A percentile compares a stretch with the other conserved stretches of the same genome.
phyloP scores from a whole-genome alignment of 805 yeast species.

The Lachancea meyersii region DNA sequence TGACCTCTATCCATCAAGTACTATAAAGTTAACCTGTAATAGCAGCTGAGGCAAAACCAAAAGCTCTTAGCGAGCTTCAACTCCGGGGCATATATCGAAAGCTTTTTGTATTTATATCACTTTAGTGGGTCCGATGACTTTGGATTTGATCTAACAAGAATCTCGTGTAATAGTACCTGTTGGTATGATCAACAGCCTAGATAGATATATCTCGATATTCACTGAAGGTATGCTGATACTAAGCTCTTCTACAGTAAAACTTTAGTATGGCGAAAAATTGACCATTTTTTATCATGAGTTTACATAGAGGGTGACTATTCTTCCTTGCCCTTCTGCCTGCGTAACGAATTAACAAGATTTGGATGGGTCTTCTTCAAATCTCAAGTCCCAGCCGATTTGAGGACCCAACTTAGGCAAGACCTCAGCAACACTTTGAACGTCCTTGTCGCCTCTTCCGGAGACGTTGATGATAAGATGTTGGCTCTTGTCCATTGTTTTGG shows the following conservation, averaged over 20 bases:
- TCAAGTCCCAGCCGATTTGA: conserved; percentile 88
- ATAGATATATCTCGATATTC: too few relatives aligned
- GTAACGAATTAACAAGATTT: background rate
- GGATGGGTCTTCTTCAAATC: conserved; percentile 54
- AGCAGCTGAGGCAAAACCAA: background rate
- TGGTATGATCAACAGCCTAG: too few relatives aligned
- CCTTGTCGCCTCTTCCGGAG: conserved; percentile 99
- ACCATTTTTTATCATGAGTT: too few relatives aligned
- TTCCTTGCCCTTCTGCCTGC: background rate
- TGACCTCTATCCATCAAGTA: conserved; percentile 2
- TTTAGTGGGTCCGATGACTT: too few relatives aligned
- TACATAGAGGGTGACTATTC: background rate
- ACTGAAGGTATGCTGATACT: too few relatives aligned
- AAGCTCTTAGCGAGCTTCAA: background rate
- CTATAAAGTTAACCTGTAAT: background rate
- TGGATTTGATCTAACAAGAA: too few relatives aligned
- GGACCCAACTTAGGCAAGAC: conserved; percentile 86
- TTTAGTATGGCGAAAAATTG: too few relatives aligned
- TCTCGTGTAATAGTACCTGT: too few relatives aligned
- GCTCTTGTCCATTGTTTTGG: conserved; percentile 73
- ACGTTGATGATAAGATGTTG: conserved; percentile 80
- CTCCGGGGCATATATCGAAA: too few relatives aligned
- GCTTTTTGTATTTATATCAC: too few relatives aligned
- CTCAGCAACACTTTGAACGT: conserved; percentile 96
- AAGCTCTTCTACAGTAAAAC: too few relatives aligned